Evolutionary conservation across 2,329 filamentous ascomycete species (phyloP), one percentile per base, ranked within the genome.

Genomic region (Botrytis hyacinthi): DNA sequence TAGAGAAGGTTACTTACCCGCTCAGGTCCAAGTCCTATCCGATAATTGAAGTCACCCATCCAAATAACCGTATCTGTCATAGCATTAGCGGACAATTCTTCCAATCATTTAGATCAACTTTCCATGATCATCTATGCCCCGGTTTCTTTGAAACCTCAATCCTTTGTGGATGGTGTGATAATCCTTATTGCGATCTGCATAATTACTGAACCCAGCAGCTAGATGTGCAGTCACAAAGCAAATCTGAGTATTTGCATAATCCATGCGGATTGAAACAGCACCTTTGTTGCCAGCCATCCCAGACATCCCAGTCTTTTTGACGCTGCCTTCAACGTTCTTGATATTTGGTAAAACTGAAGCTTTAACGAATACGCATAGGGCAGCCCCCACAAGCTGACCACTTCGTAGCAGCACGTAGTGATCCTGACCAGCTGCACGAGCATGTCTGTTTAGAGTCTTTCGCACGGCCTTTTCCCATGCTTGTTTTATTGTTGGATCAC

Each of bases 251-350:
- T 93, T 97, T 42, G 93, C 95, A 80, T 94, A 98, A 76, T 98
- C 95, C 83, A 99, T 93, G 7, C 96, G 92, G 78, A 99, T 98
- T 3, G 95, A 96, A 68, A 98, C 97, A 0, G 96, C 96, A 29
- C 96, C 96, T 84, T 99, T 99, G 84, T 99, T 99, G 35, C 96
- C 96, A 42, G 95, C 95, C 87, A 99, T 97, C 9, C 96, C 96
- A 37, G 95, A 98, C 87, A 99, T 90, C 6, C 96, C 96, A 82
- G 87, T 88, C 86, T 98, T 99, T 84, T 98, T 99, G 74, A 98
- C 90, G 78, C 91, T 94, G 9, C 96, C 96, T 82, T 99, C 96
- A 26, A 99, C 96, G 80, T 98, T 98, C 82, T 97, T 98, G 82
- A 99, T 96, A 75, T 92, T 89, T 48, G 86, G 87, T 51, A 99